Base-by-base conservation (phyloP, 768 basidiomycete species). In the Pleurotus sapidus region DNA sequence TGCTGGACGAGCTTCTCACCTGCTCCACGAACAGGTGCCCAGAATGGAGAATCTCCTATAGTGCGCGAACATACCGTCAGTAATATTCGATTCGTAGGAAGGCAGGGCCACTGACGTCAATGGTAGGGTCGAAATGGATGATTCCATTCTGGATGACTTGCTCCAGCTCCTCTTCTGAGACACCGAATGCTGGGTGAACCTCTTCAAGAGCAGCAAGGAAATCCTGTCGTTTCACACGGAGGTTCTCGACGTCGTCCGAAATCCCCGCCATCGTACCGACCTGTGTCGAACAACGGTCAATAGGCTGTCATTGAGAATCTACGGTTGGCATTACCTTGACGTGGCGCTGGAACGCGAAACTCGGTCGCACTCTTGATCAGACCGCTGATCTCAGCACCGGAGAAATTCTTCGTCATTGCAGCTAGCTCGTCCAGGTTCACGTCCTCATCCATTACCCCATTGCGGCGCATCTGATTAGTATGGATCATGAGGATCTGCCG, bases 321-420 rank as follows among this genome's bases (percentile, higher is more conserved):
- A 34, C 30, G 30, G 30, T 34, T 34, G 6, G 17, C 7, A 67
- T 42, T 49, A 81, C 89, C 75, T 98, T 98, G 65, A 98, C 94
- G 68, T 99, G 97, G 40, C 97, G 79, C 65, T 91, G 95, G 77
- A 99, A 96, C 18, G 97, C 96, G 66, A 96, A 99, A 84, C 90
- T 93, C 1, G 96, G 96, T 95, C 30, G 97, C 97, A 67, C 94
- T 97, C 82, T 98, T 98, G 72, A 98, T 90, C 46, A 99, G 75
- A 64, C 97, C 97, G 55, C 85, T 85, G 59, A 99, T 93, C 72
- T 99, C 97, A 1, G 97, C 97, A 56, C 97, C 97, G 6, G 91
- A 93, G 69, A 98, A 99, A 76, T 99, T 99, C 79, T 98, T 99
- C 55, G 95, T 98, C 45, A 81, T 59, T 4, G 77, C 70, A 0